These are phyloP conservation scores for Sonneratia alba DNA, from an alignment of 345 rosid genomes.

Conservation along the genomic window DNA sequence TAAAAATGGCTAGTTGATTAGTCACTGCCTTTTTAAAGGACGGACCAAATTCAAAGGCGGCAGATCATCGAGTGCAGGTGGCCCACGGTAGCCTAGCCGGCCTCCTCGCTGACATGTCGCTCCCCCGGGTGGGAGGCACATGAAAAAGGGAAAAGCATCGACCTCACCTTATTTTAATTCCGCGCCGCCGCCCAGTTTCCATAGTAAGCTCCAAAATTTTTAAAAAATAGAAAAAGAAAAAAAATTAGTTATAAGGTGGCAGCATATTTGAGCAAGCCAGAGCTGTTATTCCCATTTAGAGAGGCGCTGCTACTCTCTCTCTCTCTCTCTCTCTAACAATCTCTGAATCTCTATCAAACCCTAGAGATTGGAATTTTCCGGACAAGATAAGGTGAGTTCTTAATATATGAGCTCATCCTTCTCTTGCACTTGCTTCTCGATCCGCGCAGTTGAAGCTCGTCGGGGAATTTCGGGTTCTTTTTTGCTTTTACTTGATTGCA, in stretches of 20 bases:
- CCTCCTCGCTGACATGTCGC: slow-evolving; percentile 1
- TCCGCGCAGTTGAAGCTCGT: not conserved
- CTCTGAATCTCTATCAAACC: not conserved
- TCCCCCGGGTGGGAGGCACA: not conserved
- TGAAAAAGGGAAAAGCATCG: not conserved
- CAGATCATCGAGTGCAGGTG: not conserved
- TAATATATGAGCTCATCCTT: not conserved
- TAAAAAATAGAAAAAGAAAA: not conserved
- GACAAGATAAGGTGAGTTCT: not conserved
- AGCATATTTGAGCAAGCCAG: not conserved
- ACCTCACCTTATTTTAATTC: not conserved
- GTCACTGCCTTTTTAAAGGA: not conserved
- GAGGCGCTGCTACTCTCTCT: not conserved
- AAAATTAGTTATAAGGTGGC: not conserved
- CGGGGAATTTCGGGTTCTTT: not conserved
- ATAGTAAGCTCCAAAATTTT: not conserved
- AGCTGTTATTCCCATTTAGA: not conserved
- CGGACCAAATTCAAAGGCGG: not conserved
- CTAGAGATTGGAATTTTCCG: not conserved
- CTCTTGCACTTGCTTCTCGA: not conserved
- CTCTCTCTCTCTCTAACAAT: not conserved
- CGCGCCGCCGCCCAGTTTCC: not conserved
- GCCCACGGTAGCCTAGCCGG: not conserved
- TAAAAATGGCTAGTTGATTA: not conserved
- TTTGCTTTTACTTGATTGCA: not conserved